These are phyloP conservation scores for Leccinum olivaceopallidum DNA, from an alignment of 768 basidiomycete genomes.

Conservation along the genomic window DNA sequence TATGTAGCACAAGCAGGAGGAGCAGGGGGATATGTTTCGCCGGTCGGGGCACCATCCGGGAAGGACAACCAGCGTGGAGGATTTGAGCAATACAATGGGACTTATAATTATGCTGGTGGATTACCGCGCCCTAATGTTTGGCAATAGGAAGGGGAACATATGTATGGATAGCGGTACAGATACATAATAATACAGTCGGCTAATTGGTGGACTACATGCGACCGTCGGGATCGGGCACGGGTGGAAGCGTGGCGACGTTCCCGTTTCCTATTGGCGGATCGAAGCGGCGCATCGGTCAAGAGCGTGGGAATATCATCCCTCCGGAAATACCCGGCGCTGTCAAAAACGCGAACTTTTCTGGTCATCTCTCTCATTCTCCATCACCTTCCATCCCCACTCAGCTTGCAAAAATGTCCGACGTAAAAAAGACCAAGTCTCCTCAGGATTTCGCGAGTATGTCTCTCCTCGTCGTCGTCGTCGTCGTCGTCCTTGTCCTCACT, in stretches of 20 bases:
- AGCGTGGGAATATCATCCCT: constrained; percentile 29
- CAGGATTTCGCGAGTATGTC: constrained; percentile 82
- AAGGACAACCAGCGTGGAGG: constrained; percentile 24
- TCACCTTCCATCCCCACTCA: constrained; percentile 50
- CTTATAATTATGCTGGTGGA: constrained; percentile 27
- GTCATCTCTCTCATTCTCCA: constrained; percentile 45
- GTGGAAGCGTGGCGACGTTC: neutral
- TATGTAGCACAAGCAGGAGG: constrained; percentile 21
- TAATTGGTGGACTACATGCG: constrained; percentile 7
- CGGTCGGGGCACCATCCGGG: constrained; percentile 9
- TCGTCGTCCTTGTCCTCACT: constrained; percentile 14
- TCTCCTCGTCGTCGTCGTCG: neutral
- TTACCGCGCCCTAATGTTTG: constrained; percentile 27
- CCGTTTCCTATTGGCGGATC: constrained; percentile 15
- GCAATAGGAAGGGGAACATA: constrained; percentile 21
- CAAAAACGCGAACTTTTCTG: constrained; percentile 51
- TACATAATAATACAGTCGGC: constrained; percentile 10
- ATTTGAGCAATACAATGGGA: constrained; percentile 29
- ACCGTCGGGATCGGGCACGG: neutral
- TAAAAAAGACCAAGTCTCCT: constrained; percentile 82
- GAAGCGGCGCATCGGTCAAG: constrained; percentile 19
- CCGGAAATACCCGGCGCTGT: constrained; percentile 35
- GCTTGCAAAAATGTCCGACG: constrained; percentile 76
- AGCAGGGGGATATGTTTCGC: constrained; percentile 26
- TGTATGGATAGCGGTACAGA: constrained; percentile 18